Evolutionary conservation across 371 early-diverging fungal species (phyloP), one percentile per base, ranked within the genome.

Genomic region (Apophysomyces elegans): DNA sequence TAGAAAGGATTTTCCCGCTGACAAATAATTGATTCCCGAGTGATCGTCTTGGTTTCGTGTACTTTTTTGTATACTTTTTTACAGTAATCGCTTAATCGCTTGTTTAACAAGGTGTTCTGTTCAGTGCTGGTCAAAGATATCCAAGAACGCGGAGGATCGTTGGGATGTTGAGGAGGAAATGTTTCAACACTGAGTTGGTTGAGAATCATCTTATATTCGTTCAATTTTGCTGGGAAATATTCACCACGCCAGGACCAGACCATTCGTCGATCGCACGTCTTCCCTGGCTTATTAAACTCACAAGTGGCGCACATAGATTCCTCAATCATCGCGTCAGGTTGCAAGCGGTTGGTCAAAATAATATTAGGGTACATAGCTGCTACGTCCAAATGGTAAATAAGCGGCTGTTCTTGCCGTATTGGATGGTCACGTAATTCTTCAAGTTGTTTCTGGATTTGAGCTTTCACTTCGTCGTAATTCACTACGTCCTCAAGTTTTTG

Each of bases 361-460:
- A 99, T 99, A 74, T 99, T 99, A 14, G 99, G 99, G 75, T 99
- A 99, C 99, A 99, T 99, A 35, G 99, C 99, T 0, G 96, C 99
- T 4, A 99, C 99, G 80, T 99, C 99, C 82, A 99, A 86, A 74
- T 99, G 99, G 80, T 99, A 99, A 62, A 99, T 96, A 7, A 93
- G 80, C 1, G 99, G 99, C 12, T 81, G 76, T 62, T 93, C 94
- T n/a, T 79, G 73, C 13, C 91, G 86, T 38, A 83, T 84, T 4
- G 96, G 95, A 5, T 73, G 76, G 62, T 95, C 93, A 14, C 92
- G 82, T 4, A 98, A 76, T 5, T 80, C 86, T 45, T 76, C 81
- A 5, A 96, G 79, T 26, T 86, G 73, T 4, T 73, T 38, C 37
- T 73, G 70, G 46, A 79, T 81, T 26, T 67, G 58, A 26, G 71